Evolutionary conservation across 129 eudicot genomes (phyloP), one percentile per base, ranked within the genome.

Genomic region (Lactuca saligna): DNA sequence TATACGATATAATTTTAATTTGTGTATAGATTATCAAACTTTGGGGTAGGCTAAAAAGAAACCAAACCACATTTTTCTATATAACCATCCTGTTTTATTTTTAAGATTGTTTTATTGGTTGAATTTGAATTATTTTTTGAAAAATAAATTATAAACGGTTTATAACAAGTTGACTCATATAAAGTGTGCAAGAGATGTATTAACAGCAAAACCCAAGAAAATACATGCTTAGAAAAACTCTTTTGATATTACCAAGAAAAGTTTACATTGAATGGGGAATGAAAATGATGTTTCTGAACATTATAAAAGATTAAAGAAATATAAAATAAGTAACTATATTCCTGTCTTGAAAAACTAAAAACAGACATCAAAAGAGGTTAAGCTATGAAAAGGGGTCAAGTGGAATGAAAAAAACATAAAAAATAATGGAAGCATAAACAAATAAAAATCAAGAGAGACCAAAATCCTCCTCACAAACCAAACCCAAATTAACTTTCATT

Each of bases 401-500:
- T 46, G 29, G 79, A 48, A 57, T 57, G 44, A 61, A 59, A 25
- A 11, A 61, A 17, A 61, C 29, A 25, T 25, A 25, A 7, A 7
- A 16, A 61, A 61, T 46, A 11, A 42, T 34, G 8, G 6, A 61
- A 38, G 63, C 62, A 75, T 75, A 67, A 66, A 49, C 67, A 68
- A 37, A 51, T 60, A 44, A 35, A 67, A 35, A 67, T 50, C 55
- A 68, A 58, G 37, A 66, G 61, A 37, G 68, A 58, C 68, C 68
- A 75, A 75, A 14, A 65, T 46, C 6, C 2, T 39, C 73, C 35
- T 59, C 68, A 65, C 3, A 63, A 73, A 64, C 44, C 78, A 73
- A 64, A 73, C 71, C 29, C 65, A 64, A 63, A 25, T 39, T 38
- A 63, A 39, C 42, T 68, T 73, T 8, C 67, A 75, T 75, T 20